Base-by-base conservation (phyloP, 2,329 filamentous ascomycete genomes). In the Aspergillus viridinutans region DNA sequence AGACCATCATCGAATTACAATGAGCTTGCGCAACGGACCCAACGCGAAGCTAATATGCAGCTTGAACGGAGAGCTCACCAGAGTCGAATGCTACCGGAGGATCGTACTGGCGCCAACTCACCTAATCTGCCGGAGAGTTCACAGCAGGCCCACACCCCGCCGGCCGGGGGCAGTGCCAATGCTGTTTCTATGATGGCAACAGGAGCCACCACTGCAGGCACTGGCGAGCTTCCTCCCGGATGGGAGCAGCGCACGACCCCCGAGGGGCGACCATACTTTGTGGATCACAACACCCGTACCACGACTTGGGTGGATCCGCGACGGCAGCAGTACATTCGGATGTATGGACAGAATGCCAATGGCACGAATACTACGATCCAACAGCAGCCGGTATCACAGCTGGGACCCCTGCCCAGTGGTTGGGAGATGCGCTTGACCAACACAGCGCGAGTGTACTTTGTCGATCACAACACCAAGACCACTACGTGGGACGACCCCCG, bases 361-460 rank as follows among this genome's bases (percentile, higher is more conserved):
- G 80, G 80, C 49, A 85, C 86, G 65, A 92, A 88, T 66, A 92
- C 90, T 50, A 89, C 87, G 53, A 96, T 97, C 63, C 93, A 97
- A 75, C 93, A 97, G 72, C 94, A 99, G 76, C 93, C 94, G 0
- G 94, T 99, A 2, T 97, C 94, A 2, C 94, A 99, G 73, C 84
- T 99, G 49, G 94, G 94, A 3, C 94, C 94, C 26, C 77, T 99
- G 50, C 94, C 94, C 3, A 97, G 94, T 69, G 94, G 94, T 2
- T 99, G 94, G 94, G 94, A 99, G 81, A 99, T 99, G 94, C 90
- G 94, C 59, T 86, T 99, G 52, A 99, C 94, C 53, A 97, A 99
- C 75, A 99, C 94, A 14, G 94, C 94, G 28, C 85, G 94, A 58
- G 94, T 99, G 17, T 99, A 99, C 78, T 99, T 99, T 74, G 94